A percentile compares a stretch with the other conserved stretches of the same genome.
These are phyloP conservation scores for Nitzschia sp. DNA, from an alignment of 108 stramenopile species.

Conservation along the genomic window DNA sequence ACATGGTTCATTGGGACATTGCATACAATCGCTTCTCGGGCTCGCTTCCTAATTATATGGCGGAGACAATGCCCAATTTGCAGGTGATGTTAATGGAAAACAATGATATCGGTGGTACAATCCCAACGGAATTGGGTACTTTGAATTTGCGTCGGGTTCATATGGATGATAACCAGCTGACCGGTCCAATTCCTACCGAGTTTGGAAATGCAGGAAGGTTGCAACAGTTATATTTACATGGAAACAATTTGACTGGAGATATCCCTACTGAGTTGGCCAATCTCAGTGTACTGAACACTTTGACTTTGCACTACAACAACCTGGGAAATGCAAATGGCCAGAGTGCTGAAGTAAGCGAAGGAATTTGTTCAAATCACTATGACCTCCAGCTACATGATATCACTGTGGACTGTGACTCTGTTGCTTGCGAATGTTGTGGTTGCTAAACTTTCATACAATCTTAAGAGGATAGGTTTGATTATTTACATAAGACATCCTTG, in stretches of 20 bases:
- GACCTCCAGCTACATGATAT: constrained; percentile 10
- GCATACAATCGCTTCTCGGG: constrained; percentile 49
- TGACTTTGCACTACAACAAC: constrained; percentile 39
- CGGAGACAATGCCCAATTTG: constrained; percentile 32
- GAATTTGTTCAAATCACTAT: constrained; percentile 31
- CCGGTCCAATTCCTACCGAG: constrained; percentile 49
- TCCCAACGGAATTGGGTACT: constrained; percentile 54
- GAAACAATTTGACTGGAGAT: constrained; percentile 49
- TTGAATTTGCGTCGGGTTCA: constrained; percentile 36
- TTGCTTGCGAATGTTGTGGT: constrained; percentile 32
- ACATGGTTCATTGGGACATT: constrained; percentile 51
- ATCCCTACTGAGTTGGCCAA: constrained; percentile 44
- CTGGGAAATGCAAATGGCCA: constrained; percentile 8
- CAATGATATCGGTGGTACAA: constrained; percentile 55
- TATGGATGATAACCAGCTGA: constrained; percentile 49
- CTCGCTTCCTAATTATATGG: constrained; percentile 29
- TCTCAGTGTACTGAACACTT: constrained; percentile 8
- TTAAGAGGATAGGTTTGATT: too few species aligned
- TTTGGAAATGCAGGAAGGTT: constrained; percentile 36
- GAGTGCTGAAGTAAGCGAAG: constrained; percentile 15
- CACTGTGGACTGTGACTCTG: constrained; percentile 27
- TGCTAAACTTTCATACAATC: not conserved
- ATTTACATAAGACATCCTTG: too few species aligned
- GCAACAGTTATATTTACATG: constrained; percentile 49
- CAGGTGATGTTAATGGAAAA: constrained; percentile 51